A percentile compares a stretch with the other conserved stretches of the same genome.
phyloP scores from a whole-genome alignment of 106 monocot genomes.

The Gastrodia elata region DNA sequence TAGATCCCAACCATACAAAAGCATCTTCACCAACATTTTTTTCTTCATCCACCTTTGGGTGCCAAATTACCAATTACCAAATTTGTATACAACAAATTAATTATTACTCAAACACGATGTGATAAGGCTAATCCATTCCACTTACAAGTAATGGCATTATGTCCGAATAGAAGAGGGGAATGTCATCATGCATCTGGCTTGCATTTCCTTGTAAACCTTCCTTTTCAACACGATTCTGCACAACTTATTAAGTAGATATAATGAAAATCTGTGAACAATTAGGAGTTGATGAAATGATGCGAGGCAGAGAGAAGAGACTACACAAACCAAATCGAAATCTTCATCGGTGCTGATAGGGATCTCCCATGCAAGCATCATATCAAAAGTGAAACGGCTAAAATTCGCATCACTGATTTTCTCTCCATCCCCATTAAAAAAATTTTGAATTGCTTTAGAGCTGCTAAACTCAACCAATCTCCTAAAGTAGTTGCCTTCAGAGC shows the following conservation, averaged over 20 bases:
- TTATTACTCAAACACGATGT: background rate
- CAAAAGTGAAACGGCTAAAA: slow-evolving; percentile 67
- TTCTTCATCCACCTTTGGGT: slow-evolving; percentile 66
- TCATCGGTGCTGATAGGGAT: slow-evolving; percentile 26
- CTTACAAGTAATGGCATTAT: slow-evolving; percentile 93
- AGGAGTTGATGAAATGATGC: background rate
- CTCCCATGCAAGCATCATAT: slow-evolving; percentile 96
- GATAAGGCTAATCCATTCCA: background rate
- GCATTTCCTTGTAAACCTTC: slow-evolving; percentile 50
- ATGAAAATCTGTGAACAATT: background rate
- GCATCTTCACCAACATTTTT: slow-evolving; percentile 62
- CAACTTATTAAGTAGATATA: background rate
- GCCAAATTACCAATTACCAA: background rate
- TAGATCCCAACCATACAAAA: slow-evolving; percentile 67
- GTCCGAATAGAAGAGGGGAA: slow-evolving; percentile 83
- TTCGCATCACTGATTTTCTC: slow-evolving; percentile 48
- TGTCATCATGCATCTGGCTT: slow-evolving; percentile 53
- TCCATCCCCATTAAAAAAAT: slow-evolving; percentile 20
- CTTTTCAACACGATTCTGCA: slow-evolving; percentile 48
- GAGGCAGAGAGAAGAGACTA: background rate
- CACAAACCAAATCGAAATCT: slow-evolving; percentile 21
- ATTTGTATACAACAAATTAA: background rate
- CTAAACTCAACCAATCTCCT: slow-evolving; percentile 75
- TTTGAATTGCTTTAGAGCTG: slow-evolving; percentile 43
- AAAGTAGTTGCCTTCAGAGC: slow-evolving; percentile 32